Conservation (phyloP, 345 rosid species). For the Salix arbutifolia region DNA sequence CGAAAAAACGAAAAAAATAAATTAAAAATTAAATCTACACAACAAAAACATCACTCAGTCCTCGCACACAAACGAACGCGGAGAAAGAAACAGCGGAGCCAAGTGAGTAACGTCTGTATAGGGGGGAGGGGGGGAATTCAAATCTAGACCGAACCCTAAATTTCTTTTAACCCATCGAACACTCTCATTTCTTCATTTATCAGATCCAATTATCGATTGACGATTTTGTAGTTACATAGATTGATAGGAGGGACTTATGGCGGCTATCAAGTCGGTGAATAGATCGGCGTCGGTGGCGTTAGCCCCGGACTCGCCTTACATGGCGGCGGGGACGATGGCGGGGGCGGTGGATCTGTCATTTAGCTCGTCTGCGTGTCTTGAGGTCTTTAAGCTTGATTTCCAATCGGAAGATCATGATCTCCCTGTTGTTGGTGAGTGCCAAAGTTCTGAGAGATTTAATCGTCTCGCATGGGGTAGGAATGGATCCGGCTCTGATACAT, state of each 20-base stretch:
- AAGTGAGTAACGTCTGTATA: neutral
- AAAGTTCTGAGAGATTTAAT: conserved; percentile 90
- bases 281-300: conserved; percentile 96
- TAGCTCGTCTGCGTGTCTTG: conserved; percentile 86
- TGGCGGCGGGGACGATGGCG: conserved; percentile 99
- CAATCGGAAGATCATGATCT: conserved; percentile 87
- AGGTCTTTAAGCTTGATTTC: conserved; percentile 95
- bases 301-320: conserved; percentile 90
- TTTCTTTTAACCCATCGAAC: neutral
- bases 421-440: conserved; percentile 65
- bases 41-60: neutral
- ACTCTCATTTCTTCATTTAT: neutral
- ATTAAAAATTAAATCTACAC: neutral
- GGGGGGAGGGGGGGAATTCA: neutral
- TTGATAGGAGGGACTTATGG: conserved; percentile 39
- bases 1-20: neutral
- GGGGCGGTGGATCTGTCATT: conserved; percentile 97
- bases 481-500: conserved; percentile 81
- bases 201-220: conserved; percentile 8
- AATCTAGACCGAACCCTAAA: conserved; percentile 12
- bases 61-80: neutral
- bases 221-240: neutral
- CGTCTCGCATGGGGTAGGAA: conserved; percentile 88
- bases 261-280: conserved; percentile 81
- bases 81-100: neutral